phyloP scores from a whole-genome alignment of 2,329 filamentous ascomycete species.

The Calycina marina region DNA sequence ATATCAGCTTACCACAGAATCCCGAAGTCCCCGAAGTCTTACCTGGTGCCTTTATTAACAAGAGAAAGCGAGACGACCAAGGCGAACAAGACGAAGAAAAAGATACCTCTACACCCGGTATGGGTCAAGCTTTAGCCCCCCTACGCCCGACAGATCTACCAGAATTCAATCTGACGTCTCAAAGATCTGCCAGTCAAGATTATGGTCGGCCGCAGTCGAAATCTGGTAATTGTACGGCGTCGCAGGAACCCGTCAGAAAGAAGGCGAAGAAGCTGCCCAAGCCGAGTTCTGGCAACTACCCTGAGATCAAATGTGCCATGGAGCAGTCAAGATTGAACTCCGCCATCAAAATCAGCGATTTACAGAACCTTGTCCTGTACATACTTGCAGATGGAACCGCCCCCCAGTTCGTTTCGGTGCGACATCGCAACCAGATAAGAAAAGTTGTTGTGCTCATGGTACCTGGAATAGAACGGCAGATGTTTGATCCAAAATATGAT shows the following conservation, averaged over 20 bases:
- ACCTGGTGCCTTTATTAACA: conserved; percentile 5
- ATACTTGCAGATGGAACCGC: conserved; percentile 50
- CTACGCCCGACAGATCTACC: conserved; percentile 19
- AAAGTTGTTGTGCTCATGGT: conserved; percentile 88
- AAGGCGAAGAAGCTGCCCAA: conserved; percentile 47
- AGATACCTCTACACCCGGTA: conserved; percentile 7
- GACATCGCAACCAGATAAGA: conserved; percentile 46
- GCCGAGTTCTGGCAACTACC: conserved; percentile 40
- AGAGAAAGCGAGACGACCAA: conserved; percentile 20
- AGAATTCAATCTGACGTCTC: conserved; percentile 21
- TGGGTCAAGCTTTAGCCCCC: conserved; percentile 12
- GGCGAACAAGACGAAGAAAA: too few relatives aligned
- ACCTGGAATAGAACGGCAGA: conserved; percentile 75
- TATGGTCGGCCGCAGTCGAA: conserved; percentile 4
- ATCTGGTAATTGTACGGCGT: conserved; percentile 13
- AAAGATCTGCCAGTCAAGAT: conserved; percentile 11
- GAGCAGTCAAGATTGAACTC: conserved; percentile 42
- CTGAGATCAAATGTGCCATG: conserved; percentile 40
- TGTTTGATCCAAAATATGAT: conserved; percentile 47
- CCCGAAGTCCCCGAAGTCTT: too few relatives aligned
- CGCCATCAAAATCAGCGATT: conserved; percentile 45
- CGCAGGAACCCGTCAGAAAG: conserved; percentile 40
- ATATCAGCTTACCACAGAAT: too few relatives aligned
- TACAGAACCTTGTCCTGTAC: conserved; percentile 51
- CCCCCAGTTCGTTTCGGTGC: conserved; percentile 50